Percentiles rank a stretch among this genome's conserved stretches.
Conservation (phyloP, 2,329 filamentous ascomycete genomes). For the Fusarium longipes region DNA sequence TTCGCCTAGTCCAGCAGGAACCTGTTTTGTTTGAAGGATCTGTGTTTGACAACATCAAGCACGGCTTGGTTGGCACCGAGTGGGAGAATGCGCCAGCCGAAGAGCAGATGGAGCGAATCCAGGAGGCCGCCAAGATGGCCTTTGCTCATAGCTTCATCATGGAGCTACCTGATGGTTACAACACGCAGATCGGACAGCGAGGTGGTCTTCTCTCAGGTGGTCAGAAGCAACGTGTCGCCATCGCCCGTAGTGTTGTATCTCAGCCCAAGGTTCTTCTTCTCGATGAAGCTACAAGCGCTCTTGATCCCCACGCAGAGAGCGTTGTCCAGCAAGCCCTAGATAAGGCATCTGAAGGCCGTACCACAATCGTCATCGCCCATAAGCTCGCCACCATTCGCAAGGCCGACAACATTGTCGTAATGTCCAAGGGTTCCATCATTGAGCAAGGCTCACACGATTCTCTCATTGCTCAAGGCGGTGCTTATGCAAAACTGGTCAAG, state of each 20-base stretch:
- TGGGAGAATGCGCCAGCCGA: conserved; percentile 54
- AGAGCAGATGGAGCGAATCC: conserved; percentile 57
- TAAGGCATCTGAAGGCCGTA: conserved; percentile 64
- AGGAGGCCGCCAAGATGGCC: conserved; percentile 60
- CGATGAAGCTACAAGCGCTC: conserved; percentile 73
- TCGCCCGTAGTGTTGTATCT: conserved; percentile 71
- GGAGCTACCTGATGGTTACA: conserved; percentile 58
- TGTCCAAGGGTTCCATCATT: conserved; percentile 43
- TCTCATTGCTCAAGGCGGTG: conserved; percentile 60
- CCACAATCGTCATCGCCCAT: conserved; percentile 73
- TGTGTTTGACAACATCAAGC: conserved; percentile 67
- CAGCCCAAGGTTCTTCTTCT: conserved; percentile 70
- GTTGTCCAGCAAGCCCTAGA: conserved; percentile 66
- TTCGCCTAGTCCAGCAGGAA: conserved; percentile 56
- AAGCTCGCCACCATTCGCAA: conserved; percentile 57
- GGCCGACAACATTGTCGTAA: conserved; percentile 50
- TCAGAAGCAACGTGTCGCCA: conserved; percentile 73
- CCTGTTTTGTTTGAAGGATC: conserved; percentile 59
- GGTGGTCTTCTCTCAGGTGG: conserved; percentile 74
- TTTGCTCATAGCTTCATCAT: conserved; percentile 64
- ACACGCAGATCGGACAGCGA: conserved; percentile 70
- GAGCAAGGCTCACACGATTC: conserved; percentile 57
- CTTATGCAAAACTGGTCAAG: conserved; percentile 64
- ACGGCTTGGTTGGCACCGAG: conserved; percentile 59
- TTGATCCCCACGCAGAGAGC: conserved; percentile 55